Evolutionary conservation across 1,139 yeast genomes (phyloP).

Genomic region (Geotrichum australiense): DNA sequence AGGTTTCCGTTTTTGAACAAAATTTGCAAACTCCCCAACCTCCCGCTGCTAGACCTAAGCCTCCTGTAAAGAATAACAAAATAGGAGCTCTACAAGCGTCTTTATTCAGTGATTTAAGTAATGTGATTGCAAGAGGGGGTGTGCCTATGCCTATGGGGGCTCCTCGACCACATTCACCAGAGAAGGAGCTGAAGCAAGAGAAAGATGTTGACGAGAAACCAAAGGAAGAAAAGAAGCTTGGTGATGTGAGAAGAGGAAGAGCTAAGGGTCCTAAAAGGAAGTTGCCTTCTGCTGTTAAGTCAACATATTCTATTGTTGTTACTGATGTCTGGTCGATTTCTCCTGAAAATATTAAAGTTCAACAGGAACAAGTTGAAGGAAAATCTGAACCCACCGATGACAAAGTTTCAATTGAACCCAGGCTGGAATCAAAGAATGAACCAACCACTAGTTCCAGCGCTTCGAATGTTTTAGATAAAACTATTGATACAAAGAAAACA

Average conservation of each 20-base stretch:
- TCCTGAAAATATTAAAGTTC: constrained; percentile 10
- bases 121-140: constrained; percentile 33
- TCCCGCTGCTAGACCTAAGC: constrained; percentile 16
- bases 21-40: neutral
- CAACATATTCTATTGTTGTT: constrained; percentile 22
- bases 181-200: constrained; percentile 16
- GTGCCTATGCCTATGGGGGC: constrained; percentile 25
- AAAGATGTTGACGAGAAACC: constrained; percentile 10
- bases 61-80: constrained; percentile 18
- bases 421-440: too few species aligned
- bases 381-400: too few species aligned
- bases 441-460: too few species aligned
- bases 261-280: constrained; percentile 78
- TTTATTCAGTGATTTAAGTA: constrained; percentile 31
- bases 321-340: constrained; percentile 27
- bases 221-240: constrained; percentile 10
- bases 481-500: too few species aligned
- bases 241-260: constrained; percentile 44
- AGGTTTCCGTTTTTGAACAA: constrained; percentile 10
- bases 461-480: too few species aligned
- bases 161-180: constrained; percentile 22
- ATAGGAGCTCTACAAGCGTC: constrained; percentile 32
- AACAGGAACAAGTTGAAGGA: too few species aligned
- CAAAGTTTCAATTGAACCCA: too few species aligned
- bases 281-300: constrained; percentile 48